Percentiles rank a stretch among this genome's conserved stretches.
phyloP scores from a whole-genome alignment of 768 basidiomycete species.

The Russula brevipes region DNA sequence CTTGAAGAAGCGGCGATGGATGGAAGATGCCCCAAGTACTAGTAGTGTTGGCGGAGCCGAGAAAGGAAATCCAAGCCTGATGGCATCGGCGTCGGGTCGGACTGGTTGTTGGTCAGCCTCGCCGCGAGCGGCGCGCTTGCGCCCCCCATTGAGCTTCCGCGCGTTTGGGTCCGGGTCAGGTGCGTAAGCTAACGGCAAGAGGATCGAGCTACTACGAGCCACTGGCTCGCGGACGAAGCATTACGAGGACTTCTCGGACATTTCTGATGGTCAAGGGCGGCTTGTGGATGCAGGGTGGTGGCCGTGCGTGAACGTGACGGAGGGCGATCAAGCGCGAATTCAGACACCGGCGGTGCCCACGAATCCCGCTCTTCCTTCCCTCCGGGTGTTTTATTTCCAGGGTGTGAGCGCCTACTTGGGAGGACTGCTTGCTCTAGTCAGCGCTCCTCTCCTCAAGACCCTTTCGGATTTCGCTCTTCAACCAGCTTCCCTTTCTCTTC shows the following conservation, averaged over 20 bases:
- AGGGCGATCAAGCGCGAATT: too few relatives aligned
- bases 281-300: too few relatives aligned
- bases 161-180: slow-evolving; percentile 70
- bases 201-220: neutral
- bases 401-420: neutral
- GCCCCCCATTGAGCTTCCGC: slow-evolving; percentile 42
- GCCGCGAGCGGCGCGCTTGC: neutral
- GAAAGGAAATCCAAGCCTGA: slow-evolving; percentile 31
- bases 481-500: neutral
- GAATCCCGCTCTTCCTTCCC: neutral
- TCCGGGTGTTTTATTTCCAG: neutral
- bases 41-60: slow-evolving; percentile 23
- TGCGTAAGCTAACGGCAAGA: slow-evolving; percentile 35
- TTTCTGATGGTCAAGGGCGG: neutral
- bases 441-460: neutral
- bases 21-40: slow-evolving; percentile 36
- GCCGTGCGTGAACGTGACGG: too few relatives aligned
- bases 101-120: neutral
- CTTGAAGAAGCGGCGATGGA: slow-evolving; percentile 45
- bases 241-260: neutral
- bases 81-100: neutral
- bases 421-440: neutral
- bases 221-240: neutral
- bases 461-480: neutral
- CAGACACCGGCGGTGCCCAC: too few relatives aligned